Conservation (phyloP, 768 basidiomycete species). For the Paxillus rubicundulus region DNA sequence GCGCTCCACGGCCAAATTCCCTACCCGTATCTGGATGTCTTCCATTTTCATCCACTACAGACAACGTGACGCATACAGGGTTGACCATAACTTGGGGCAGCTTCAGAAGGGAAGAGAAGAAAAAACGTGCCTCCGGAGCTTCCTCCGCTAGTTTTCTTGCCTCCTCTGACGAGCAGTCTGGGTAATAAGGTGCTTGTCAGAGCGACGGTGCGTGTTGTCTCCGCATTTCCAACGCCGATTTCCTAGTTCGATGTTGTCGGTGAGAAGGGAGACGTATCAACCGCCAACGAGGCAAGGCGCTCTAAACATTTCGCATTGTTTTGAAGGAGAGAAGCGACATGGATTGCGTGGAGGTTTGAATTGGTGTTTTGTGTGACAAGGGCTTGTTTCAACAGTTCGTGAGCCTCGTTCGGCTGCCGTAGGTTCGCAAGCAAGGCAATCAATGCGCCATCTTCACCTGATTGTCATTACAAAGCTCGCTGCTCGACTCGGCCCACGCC, state of each 20-base stretch:
- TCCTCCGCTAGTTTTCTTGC: slow-evolving; percentile 67
- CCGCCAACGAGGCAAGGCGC: slow-evolving; percentile 82
- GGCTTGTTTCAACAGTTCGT: slow-evolving; percentile 86
- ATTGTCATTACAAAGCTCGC: too few relatives aligned
- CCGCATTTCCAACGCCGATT: slow-evolving; percentile 90
- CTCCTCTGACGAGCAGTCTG: slow-evolving; percentile 77
- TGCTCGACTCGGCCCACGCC: too few relatives aligned
- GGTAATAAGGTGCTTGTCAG: slow-evolving; percentile 71
- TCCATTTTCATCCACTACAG: slow-evolving; percentile 59
- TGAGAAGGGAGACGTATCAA: slow-evolving; percentile 63
- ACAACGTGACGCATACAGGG: too few relatives aligned
- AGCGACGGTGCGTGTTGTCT: slow-evolving; percentile 76
- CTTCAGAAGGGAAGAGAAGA: too few relatives aligned
- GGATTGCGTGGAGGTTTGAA: slow-evolving; percentile 88
- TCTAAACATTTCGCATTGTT: slow-evolving; percentile 59
- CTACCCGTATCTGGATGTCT: slow-evolving; percentile 64
- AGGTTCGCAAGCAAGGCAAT: too few relatives aligned
- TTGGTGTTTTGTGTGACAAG: slow-evolving; percentile 74
- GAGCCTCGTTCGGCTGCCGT: slow-evolving; percentile 77
- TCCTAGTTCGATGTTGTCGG: slow-evolving; percentile 83
- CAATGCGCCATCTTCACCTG: too few relatives aligned
- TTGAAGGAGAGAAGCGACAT: slow-evolving; percentile 92
- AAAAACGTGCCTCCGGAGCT: slow-evolving; percentile 56
- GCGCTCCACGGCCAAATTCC: slow-evolving; percentile 78
- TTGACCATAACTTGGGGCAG: too few relatives aligned